These are phyloP conservation scores for Penstemon newberryi DNA, from an alignment of 257 asterid species.

Conservation along the genomic window DNA sequence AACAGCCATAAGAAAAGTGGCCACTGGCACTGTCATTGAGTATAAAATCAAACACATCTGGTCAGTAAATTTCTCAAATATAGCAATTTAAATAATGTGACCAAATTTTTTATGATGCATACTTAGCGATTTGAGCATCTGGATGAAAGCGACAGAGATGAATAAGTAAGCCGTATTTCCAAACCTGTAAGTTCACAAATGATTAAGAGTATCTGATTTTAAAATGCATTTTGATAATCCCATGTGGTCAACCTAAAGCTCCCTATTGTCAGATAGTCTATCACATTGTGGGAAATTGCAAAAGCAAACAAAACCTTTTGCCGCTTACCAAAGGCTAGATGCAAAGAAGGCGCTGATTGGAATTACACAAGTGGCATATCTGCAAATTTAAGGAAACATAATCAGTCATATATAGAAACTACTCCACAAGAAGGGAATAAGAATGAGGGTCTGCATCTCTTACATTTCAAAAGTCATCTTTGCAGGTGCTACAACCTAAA, in stretches of 20 bases:
- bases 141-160: constrained; percentile 99
- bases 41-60: constrained; percentile 20
- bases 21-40: constrained; percentile 90
- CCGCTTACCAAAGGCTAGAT: constrained; percentile 55
- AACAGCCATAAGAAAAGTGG: constrained; percentile 93
- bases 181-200: constrained; percentile 57
- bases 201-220: too few species aligned
- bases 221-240: not conserved
- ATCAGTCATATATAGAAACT: constrained; percentile 23
- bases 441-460: constrained; percentile 35
- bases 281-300: constrained; percentile 3
- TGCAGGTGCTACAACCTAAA: constrained; percentile 89
- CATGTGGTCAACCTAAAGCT: not conserved
- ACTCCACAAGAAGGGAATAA: constrained; percentile 15
- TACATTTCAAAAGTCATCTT: constrained; percentile 95
- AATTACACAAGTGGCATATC: constrained; percentile 88
- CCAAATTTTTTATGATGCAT: constrained; percentile 33
- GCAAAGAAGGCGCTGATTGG: constrained; percentile 97
- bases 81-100: constrained; percentile 14
- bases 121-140: constrained; percentile 99
- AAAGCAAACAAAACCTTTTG: constrained; percentile 18
- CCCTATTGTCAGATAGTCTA: constrained; percentile 2
- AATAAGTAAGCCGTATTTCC: constrained; percentile 96
- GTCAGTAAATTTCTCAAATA: constrained; percentile 29
- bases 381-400: constrained; percentile 44